A percentile compares a stretch with the other conserved stretches of the same genome.
phyloP scores from a whole-genome alignment of 495 filamentous ascomycete species.

The Acidomyces sp. region DNA sequence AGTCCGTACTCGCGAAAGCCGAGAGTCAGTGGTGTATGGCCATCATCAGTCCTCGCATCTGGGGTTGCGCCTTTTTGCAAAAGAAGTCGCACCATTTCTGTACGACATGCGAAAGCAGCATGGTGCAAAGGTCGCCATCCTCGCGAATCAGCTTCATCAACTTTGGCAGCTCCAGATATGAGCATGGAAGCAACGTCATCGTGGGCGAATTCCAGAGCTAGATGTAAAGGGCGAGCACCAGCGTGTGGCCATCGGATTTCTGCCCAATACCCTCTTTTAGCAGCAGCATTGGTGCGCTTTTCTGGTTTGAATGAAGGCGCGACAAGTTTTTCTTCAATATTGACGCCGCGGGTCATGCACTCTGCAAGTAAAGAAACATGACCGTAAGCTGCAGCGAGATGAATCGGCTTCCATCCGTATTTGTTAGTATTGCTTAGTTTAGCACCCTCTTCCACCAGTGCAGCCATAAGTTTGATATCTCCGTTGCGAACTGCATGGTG shows the following conservation, averaged over 20 bases:
- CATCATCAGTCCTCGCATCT: slow-evolving; percentile 10
- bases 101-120: slow-evolving; percentile 16
- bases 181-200: slow-evolving; percentile 19
- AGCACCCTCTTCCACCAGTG: slow-evolving; percentile 17
- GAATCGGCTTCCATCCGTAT: slow-evolving; percentile 23
- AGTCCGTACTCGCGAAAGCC: slow-evolving; percentile 14
- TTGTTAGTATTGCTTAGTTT: slow-evolving; percentile 17
- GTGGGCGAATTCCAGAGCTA: slow-evolving; percentile 22
- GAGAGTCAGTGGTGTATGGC: slow-evolving; percentile 12
- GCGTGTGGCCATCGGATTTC: slow-evolving; percentile 24
- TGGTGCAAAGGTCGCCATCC: slow-evolving; percentile 22
- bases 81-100: slow-evolving; percentile 14
- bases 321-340: slow-evolving; percentile 21
- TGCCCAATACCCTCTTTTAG: slow-evolving; percentile 23
- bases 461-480: slow-evolving; percentile 11
- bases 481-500: slow-evolving; percentile 22
- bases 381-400: slow-evolving; percentile 24
- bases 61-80: slow-evolving; percentile 9
- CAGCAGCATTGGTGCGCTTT: slow-evolving; percentile 17
- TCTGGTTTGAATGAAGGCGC: slow-evolving; percentile 19
- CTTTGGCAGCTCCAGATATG: slow-evolving; percentile 21
- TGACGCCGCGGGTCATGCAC: slow-evolving; percentile 16
- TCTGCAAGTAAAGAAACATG: slow-evolving; percentile 18
- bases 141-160: slow-evolving; percentile 14
- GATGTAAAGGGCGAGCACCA: slow-evolving; percentile 21